Evolutionary conservation across 139 green algal species (phyloP).

Genomic region (Zygnema cylindricum): DNA sequence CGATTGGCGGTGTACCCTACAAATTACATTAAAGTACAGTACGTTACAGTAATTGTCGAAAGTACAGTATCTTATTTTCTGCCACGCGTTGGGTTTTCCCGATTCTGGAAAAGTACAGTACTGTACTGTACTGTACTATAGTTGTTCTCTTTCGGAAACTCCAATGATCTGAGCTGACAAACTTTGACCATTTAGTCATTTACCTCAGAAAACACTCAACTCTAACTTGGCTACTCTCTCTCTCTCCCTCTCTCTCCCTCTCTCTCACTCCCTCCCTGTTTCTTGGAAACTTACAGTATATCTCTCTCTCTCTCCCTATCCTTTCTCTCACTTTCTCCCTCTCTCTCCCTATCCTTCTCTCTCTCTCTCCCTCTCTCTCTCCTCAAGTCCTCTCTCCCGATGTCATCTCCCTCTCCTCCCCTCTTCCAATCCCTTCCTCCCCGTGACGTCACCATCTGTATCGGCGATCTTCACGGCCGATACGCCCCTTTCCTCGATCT

Average conservation of each 20-base stretch:
- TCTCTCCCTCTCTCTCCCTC: conserved; percentile 2
- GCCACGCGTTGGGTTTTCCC: no score
- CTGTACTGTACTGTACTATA: no score
- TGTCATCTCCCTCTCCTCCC: background rate
- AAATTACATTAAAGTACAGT: no score
- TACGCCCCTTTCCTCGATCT: conserved; percentile 26
- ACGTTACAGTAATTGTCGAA: no score
- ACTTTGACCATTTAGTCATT: no score
- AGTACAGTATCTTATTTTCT: no score
- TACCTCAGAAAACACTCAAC: no score
- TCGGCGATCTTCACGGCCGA: conserved; percentile 60
- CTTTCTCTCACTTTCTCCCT: no score
- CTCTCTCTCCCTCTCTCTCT: background rate
- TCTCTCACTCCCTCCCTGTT: background rate
- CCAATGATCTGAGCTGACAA: no score
- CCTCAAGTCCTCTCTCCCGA: background rate
- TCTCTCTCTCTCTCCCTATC: background rate
- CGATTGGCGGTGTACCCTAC: no score
- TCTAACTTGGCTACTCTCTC: background rate
- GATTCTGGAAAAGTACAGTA: no score
- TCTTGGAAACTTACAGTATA: background rate
- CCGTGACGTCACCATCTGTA: conserved; percentile 37
- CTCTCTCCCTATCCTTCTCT: background rate
- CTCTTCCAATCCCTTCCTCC: background rate
- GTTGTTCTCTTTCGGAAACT: no score